Base-by-base conservation (phyloP, 495 filamentous ascomycete genomes). In the Trypethelium eluteriae region DNA sequence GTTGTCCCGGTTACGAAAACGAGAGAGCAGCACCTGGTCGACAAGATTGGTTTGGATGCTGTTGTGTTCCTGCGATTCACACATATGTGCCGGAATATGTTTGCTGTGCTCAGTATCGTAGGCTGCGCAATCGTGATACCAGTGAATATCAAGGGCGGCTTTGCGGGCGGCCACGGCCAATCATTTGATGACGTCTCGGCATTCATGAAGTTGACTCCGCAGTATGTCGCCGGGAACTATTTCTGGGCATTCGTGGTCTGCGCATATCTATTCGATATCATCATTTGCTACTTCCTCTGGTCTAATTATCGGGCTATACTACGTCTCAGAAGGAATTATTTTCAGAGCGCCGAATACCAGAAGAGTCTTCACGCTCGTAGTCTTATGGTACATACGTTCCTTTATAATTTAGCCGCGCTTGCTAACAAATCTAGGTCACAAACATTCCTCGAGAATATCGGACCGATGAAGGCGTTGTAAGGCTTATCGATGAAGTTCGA, bases 51-150 rank as follows among this genome's bases (percentile, higher is more conserved):
- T 25, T 80, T 98, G 78, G 94, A 98, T 79, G 94, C 93, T 61
- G 86, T 87, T 2, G 80, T 98, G 57, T 98, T 98, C 74, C 76
- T 98, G 68, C 85, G 95, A 25, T 91, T 97, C 74, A 87, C 87
- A 61, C 82, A 85, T 62, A 96, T 98, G 93, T 93, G 90, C 74
- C 88, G 94, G 62, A 92, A 95, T 71, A 88, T 98, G 39, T 94
- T 98, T 71, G 78, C 89, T 63, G 72, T 83, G 39, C 77, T 96
- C 71, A 83, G 86, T 62, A 72, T 96, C 32, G 75, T 96, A 38
- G 92, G 90, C 3, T 91, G 89, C 71, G 77, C 79, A 39, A 83
- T 98, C 64, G 80, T 98, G 74, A 89, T 98, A 65, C 95, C 94
- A 2, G 78, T 95, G 70, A 94, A 96, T 71, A 75, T 91, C 62